Conservation (phyloP, 2,329 filamentous ascomycete genomes). For the Lachnellula suecica region DNA sequence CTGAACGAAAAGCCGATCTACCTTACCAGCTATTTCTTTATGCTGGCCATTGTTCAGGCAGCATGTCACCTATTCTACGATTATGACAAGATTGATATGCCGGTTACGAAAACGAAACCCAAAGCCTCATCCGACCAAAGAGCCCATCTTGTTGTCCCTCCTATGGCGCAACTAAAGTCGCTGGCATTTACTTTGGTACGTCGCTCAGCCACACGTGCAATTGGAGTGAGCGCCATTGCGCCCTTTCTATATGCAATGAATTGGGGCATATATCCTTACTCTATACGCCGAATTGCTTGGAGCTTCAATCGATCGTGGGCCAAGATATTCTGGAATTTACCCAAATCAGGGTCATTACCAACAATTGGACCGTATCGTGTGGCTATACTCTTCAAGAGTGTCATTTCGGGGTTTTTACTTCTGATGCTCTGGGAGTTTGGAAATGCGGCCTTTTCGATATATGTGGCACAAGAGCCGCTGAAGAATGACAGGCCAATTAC, state of each 20-base stretch:
- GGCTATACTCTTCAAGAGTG: slow-evolving; percentile 54
- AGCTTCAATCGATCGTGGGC: slow-evolving; percentile 67
- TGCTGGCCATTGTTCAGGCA: slow-evolving; percentile 70
- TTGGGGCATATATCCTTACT: slow-evolving; percentile 58
- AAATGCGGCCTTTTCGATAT: slow-evolving; percentile 77
- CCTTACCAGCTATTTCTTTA: slow-evolving; percentile 67
- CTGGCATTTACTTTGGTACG: slow-evolving; percentile 35
- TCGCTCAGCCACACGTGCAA: slow-evolving; percentile 31
- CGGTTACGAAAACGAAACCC: slow-evolving; percentile 36
- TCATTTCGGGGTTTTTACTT: slow-evolving; percentile 65
- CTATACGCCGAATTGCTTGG: slow-evolving; percentile 67
- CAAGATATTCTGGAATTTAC: slow-evolving; percentile 72
- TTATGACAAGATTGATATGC: slow-evolving; percentile 57
- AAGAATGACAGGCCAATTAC: slow-evolving; percentile 86
- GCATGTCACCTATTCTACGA: slow-evolving; percentile 69
- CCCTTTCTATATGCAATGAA: slow-evolving; percentile 41
- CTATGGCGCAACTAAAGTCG: slow-evolving; percentile 37
- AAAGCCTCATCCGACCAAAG: slow-evolving; percentile 34
- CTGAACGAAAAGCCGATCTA: slow-evolving; percentile 88
- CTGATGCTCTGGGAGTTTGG: slow-evolving; percentile 73
- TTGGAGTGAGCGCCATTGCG: slow-evolving; percentile 41
- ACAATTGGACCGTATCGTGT: slow-evolving; percentile 56
- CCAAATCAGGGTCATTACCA: slow-evolving; percentile 66
- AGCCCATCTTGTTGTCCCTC: slow-evolving; percentile 36
- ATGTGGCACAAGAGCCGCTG: slow-evolving; percentile 76